These are phyloP conservation scores for Colletotrichum tamarilloi DNA, from an alignment of 2,329 filamentous ascomycete genomes.

Conservation along the genomic window DNA sequence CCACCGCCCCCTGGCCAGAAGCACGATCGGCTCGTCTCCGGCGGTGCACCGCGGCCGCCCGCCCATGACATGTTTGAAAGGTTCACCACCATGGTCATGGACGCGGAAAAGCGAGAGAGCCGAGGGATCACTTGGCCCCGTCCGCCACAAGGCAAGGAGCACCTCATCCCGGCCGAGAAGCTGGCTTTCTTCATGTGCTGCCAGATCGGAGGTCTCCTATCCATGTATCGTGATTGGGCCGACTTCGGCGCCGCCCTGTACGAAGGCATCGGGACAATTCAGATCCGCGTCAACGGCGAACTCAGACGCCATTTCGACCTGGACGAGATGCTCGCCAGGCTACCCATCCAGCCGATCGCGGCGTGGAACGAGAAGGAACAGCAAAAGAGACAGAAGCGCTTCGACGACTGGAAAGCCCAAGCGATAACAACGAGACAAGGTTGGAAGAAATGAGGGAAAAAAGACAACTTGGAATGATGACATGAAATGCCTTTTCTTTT, in stretches of 20 bases:
- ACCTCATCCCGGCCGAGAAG: slow-evolving; percentile 36
- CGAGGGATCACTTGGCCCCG: slow-evolving; percentile 32
- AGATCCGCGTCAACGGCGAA: slow-evolving; percentile 36
- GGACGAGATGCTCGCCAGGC: slow-evolving; percentile 34
- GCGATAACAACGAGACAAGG: slow-evolving; percentile 14
- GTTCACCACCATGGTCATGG: slow-evolving; percentile 29
- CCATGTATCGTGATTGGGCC: slow-evolving; percentile 33
- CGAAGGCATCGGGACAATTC: slow-evolving; percentile 33
- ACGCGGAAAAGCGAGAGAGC: slow-evolving; percentile 23
- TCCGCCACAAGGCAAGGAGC: slow-evolving; percentile 21
- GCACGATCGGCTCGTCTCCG: slow-evolving; percentile 34
- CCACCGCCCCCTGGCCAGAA: slow-evolving; percentile 29
- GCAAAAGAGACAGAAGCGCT: slow-evolving; percentile 25
- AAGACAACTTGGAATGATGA: slow-evolving; percentile 19
- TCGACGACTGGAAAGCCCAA: slow-evolving; percentile 35
- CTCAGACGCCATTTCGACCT: slow-evolving; percentile 33
- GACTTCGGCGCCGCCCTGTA: slow-evolving; percentile 34
- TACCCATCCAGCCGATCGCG: slow-evolving; percentile 33
- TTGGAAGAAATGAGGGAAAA: slow-evolving; percentile 17
- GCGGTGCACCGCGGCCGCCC: slow-evolving; percentile 5
- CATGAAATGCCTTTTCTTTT: slow-evolving; percentile 18
- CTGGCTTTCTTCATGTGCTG: slow-evolving; percentile 37
- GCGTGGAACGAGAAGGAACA: slow-evolving; percentile 31
- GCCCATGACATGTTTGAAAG: slow-evolving; percentile 29
- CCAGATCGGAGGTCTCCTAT: slow-evolving; percentile 32